A percentile compares a stretch with the other conserved stretches of the same genome.
These are phyloP conservation scores for Suillus occidentalis DNA, from an alignment of 768 basidiomycete genomes.

Conservation along the genomic window DNA sequence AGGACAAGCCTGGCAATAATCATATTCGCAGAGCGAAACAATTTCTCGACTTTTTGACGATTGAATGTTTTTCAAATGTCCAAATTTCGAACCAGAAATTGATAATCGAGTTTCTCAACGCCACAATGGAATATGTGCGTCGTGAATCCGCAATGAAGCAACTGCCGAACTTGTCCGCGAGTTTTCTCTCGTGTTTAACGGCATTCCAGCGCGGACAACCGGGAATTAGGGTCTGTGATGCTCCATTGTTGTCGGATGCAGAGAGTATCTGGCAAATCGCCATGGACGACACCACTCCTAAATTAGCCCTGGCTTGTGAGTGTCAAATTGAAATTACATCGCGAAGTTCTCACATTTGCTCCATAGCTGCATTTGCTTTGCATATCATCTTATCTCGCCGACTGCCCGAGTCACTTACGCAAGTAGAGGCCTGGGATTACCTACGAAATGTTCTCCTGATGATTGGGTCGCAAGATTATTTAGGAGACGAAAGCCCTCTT, in stretches of 20 bases:
- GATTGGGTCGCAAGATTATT: slow-evolving; percentile 45
- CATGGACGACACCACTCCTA: slow-evolving; percentile 22
- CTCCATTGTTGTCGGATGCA: slow-evolving; percentile 21
- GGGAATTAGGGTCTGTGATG: slow-evolving; percentile 12
- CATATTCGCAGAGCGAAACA: slow-evolving; percentile 6
- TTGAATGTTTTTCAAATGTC: slow-evolving; percentile 3
- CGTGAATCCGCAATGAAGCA: not conserved
- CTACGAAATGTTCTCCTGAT: slow-evolving; percentile 50
- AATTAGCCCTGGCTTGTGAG: slow-evolving; percentile 46
- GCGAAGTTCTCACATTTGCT: slow-evolving; percentile 18
- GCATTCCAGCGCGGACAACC: slow-evolving; percentile 17
- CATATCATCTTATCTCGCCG: slow-evolving; percentile 36
- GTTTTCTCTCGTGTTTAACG: slow-evolving; percentile 37
- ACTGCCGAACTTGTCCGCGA: slow-evolving; percentile 31
- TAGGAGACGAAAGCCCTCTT: slow-evolving; percentile 49
- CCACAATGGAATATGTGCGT: not conserved
- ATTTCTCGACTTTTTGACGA: slow-evolving; percentile 8
- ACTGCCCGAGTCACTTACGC: slow-evolving; percentile 36
- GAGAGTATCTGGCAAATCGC: slow-evolving; percentile 41
- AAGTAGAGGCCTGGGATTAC: slow-evolving; percentile 45
- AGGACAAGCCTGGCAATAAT: not conserved
- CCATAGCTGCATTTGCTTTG: slow-evolving; percentile 43
- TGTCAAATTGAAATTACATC: slow-evolving; percentile 8
- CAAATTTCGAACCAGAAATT: slow-evolving; percentile 2
- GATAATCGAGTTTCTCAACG: not conserved